Evolutionary conservation across 1,284 basidiomycete species (phyloP).

Genomic region (Rhodofomes roseus): DNA sequence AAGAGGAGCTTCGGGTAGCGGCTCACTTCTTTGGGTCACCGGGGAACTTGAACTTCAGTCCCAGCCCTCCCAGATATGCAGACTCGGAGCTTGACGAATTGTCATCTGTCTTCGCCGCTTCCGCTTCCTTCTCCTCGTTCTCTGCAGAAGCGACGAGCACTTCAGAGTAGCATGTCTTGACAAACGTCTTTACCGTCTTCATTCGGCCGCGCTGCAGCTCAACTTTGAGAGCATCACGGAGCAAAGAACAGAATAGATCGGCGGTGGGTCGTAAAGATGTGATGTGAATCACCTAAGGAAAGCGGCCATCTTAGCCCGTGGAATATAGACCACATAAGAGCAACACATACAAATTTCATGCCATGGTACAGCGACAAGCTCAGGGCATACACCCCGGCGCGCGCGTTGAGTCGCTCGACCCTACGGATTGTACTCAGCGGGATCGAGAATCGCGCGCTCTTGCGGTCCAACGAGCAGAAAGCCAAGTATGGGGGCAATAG

Average conservation of each 20-base stretch:
- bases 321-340: not conserved
- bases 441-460: slow-evolving; percentile 88
- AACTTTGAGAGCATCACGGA: slow-evolving; percentile 88
- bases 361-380: slow-evolving; percentile 95
- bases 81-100: slow-evolving; percentile 55
- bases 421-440: slow-evolving; percentile 92
- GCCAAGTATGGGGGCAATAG: slow-evolving; percentile 89
- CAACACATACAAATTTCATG: slow-evolving; percentile 79
- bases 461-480: slow-evolving; percentile 89
- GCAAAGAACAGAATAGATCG: slow-evolving; percentile 88
- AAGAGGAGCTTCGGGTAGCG: slow-evolving; percentile 1
- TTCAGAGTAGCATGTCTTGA: slow-evolving; percentile 94
- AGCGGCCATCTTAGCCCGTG: not conserved
- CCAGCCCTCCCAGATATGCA: slow-evolving; percentile 81
- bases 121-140: slow-evolving; percentile 54
- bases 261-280: slow-evolving; percentile 95
- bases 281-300: slow-evolving; percentile 82
- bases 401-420: slow-evolving; percentile 91
- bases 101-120: slow-evolving; percentile 42
- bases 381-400: slow-evolving; percentile 93
- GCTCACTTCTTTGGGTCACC: slow-evolving; percentile 89
- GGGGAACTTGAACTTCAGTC: slow-evolving; percentile 87
- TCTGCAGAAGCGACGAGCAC: slow-evolving; percentile 68
- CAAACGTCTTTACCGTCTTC: slow-evolving; percentile 91
- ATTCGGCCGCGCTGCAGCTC: slow-evolving; percentile 87